Evolutionary conservation across 768 basidiomycete species (phyloP).

Genomic region (Rubroboletus pulcherrimus): DNA sequence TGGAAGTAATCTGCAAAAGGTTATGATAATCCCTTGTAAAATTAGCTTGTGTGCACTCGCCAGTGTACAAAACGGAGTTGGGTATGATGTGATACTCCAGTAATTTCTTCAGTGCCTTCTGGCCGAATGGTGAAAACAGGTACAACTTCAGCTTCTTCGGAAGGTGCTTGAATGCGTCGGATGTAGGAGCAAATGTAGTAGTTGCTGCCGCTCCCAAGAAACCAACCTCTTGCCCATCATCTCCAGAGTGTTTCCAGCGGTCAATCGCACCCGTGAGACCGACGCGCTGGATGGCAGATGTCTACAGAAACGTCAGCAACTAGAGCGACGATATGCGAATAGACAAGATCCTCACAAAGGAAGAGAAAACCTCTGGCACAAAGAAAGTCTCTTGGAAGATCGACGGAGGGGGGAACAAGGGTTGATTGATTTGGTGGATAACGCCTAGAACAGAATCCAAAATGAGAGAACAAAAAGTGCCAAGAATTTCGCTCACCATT

Average conservation of each 20-base stretch:
- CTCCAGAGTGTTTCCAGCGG: not conserved
- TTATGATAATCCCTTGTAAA: not conserved
- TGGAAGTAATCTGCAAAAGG: conserved; percentile 10
- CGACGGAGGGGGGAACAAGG: conserved; percentile 11
- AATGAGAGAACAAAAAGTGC: not conserved
- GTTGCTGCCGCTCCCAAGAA: conserved; percentile 5
- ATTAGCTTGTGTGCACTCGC: not conserved
- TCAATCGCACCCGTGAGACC: conserved; percentile 9
- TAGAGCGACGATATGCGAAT: not conserved
- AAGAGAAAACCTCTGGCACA: conserved; percentile 7
- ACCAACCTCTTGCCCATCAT: not conserved
- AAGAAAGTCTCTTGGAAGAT: conserved; percentile 13
- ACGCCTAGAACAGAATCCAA: not conserved
- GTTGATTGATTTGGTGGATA: conserved; percentile 13
- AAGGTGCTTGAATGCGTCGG: conserved; percentile 7
- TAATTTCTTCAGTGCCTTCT: conserved; percentile 10
- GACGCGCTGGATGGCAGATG: conserved; percentile 12
- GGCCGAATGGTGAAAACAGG: conserved; percentile 13
- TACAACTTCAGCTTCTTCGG: conserved; percentile 6
- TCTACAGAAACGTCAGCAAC: conserved; percentile 2
- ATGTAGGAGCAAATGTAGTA: conserved; percentile 7
- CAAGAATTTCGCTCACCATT: conserved; percentile 4
- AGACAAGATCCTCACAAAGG: conserved; percentile 5
- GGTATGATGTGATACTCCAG: conserved; percentile 15
- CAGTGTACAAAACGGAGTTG: conserved; percentile 1